Evolutionary conservation across 2,329 filamentous ascomycete species (phyloP).

Genomic region (Thielaviopsis musarum): DNA sequence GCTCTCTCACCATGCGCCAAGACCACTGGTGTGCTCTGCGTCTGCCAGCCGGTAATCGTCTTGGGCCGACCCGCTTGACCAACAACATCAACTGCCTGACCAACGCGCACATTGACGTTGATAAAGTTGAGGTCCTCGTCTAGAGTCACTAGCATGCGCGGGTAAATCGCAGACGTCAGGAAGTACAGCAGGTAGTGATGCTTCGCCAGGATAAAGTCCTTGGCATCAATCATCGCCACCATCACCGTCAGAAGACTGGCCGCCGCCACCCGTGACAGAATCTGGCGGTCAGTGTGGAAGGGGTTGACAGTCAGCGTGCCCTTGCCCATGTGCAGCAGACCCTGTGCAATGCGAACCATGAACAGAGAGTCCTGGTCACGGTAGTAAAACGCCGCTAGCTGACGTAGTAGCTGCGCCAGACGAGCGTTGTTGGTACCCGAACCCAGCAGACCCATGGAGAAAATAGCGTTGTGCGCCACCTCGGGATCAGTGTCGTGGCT

Average conservation of each 20-base stretch:
- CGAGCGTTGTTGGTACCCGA: constrained; percentile 97
- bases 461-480: constrained; percentile 95
- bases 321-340: constrained; percentile 97
- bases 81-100: constrained; percentile 95
- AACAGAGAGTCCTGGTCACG: constrained; percentile 90
- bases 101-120: constrained; percentile 89
- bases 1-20: constrained; percentile 89
- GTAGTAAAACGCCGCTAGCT: constrained; percentile 96
- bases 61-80: constrained; percentile 93
- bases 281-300: constrained; percentile 97
- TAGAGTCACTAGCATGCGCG: constrained; percentile 86
- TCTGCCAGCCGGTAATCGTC: constrained; percentile 99
- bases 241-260: constrained; percentile 81
- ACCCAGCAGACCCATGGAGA: constrained; percentile 93
- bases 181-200: constrained; percentile 94
- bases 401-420: constrained; percentile 80
- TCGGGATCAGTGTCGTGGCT: constrained; percentile 98
- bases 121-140: constrained; percentile 89
- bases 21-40: constrained; percentile 94
- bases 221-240: constrained; percentile 87
- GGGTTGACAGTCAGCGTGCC: constrained; percentile 89
- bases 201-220: constrained; percentile 53
- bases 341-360: constrained; percentile 98
- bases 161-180: constrained; percentile 91
- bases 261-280: constrained; percentile 79